Evolutionary conservation across 1,284 basidiomycete species (phyloP), one percentile per base, ranked within the genome.

Genomic region (Ustilago sp.): DNA sequence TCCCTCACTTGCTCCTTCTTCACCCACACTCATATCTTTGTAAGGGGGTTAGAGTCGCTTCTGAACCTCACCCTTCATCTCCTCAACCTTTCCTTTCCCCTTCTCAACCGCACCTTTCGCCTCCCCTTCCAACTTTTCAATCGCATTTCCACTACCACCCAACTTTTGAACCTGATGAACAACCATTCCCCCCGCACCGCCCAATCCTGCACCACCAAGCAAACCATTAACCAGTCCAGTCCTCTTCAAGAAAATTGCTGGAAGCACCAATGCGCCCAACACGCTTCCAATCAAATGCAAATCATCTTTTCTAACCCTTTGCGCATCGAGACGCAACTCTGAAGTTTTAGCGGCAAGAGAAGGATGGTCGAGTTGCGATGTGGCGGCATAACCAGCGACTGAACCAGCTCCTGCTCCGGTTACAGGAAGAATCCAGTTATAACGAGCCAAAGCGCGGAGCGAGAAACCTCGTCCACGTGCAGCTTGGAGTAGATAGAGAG

Each of bases 211-310:
- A 7, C 83, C 83, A 23, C 83, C 83, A 15, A 84, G 61, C 11
- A 82, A 47, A 15, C 83, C 83, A 47, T 84, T 84, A 5, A 85
- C 19, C n/a, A 85, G 61, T 9, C 83, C 83, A 4, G 77, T 79
- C 8, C 80, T 63, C 4, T 74, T 69, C 36, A 85, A 63, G 38
- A 85, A 80, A 28, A 85, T 41, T 13, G 83, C 83, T 1, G 83
- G 83, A 1, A 83, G 59, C 3, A 82, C 47, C 15, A 85, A 63
- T 0, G 81, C 73, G 19, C 83, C 83, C 1, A 85, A 51, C 4
- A 83, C 81, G 12, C 60, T 50, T 4, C 83, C 83, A 35, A 85
- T 84, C 5, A 85, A 65, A 47, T 84, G 82, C 36, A 81, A 50
- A 54, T 85, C 83, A 55, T 85, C 83, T 35, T 75, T 75, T 43